A percentile compares a stretch with the other conserved stretches of the same genome.
Conservation (phyloP, 805 yeast genomes). For the Kazachstania martiniae region DNA sequence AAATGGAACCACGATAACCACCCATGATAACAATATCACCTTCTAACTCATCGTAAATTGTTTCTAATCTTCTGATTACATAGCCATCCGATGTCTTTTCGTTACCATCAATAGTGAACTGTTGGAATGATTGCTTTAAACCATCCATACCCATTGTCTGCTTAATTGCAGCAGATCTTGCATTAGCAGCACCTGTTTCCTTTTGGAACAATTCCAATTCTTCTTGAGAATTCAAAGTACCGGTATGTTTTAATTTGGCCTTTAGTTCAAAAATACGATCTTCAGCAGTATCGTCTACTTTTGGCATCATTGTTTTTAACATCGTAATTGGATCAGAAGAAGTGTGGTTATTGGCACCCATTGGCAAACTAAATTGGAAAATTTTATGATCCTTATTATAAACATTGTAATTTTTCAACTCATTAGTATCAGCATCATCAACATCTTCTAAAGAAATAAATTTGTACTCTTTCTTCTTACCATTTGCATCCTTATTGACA, state of each 20-base stretch:
- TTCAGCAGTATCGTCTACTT: background rate
- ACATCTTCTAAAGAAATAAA: slow-evolving; percentile 6
- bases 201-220: slow-evolving; percentile 49
- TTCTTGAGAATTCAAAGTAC: slow-evolving; percentile 48
- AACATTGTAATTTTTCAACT: slow-evolving; percentile 3
- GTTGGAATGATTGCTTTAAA: slow-evolving; percentile 16
- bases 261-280: slow-evolving; percentile 12
- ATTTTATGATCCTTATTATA: slow-evolving; percentile 20
- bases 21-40: slow-evolving; percentile 80
- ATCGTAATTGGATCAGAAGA: slow-evolving; percentile 4
- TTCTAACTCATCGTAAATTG: slow-evolving; percentile 47
- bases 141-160: slow-evolving; percentile 45
- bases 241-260: slow-evolving; percentile 36
- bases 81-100: slow-evolving; percentile 20
- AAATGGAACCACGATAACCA: slow-evolving; percentile 77
- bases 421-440: slow-evolving; percentile 8
- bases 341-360: slow-evolving; percentile 22
- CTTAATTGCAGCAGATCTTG: slow-evolving; percentile 58
- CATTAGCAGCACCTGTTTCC: slow-evolving; percentile 50
- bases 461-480: background rate
- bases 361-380: slow-evolving; percentile 31
- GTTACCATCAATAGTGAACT: slow-evolving; percentile 14
- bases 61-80: slow-evolving; percentile 21
- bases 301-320: slow-evolving; percentile 12
- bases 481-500: slow-evolving; percentile 1